A percentile compares a stretch with the other conserved stretches of the same genome.
phyloP scores from a whole-genome alignment of 169 alveolate genomes.

The Cryptosporidium xiaoi region DNA sequence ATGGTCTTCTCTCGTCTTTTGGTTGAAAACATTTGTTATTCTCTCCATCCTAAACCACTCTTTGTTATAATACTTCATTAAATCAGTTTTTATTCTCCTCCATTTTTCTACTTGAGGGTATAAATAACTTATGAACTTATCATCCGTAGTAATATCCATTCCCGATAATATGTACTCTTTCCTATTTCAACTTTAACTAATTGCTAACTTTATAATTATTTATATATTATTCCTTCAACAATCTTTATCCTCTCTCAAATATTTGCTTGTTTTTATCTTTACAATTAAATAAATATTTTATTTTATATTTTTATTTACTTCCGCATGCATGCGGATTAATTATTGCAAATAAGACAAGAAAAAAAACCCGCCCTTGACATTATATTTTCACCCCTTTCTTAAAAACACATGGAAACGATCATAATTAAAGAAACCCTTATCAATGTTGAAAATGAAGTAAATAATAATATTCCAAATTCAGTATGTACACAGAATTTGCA shows the following conservation, averaged over 20 bases:
- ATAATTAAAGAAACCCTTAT: too few relatives aligned
- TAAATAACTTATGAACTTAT: slow-evolving; percentile 41
- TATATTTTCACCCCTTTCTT: slow-evolving; percentile 13
- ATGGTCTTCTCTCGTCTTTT: slow-evolving; percentile 1
- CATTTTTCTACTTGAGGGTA: slow-evolving; percentile 55
- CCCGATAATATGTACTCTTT: neutral
- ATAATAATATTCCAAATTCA: too few relatives aligned
- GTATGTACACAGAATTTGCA: too few relatives aligned
- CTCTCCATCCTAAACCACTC: slow-evolving; percentile 53
- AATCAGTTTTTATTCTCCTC: slow-evolving; percentile 40
- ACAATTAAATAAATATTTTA: neutral
- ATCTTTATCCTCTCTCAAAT: too few relatives aligned
- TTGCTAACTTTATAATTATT: too few relatives aligned
- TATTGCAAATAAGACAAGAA: slow-evolving; percentile 9
- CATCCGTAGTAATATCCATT: slow-evolving; percentile 19
- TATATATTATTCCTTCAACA: too few relatives aligned
- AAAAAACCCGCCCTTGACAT: slow-evolving; percentile 46
- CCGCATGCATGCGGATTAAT: neutral
- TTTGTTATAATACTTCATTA: slow-evolving; percentile 30
- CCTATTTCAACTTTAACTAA: neutral
- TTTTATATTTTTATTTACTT: neutral
- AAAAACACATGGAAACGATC: neutral
- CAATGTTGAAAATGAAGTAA: too few relatives aligned
- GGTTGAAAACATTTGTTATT: slow-evolving; percentile 7
- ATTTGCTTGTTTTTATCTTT: neutral